Base-by-base conservation (phyloP, 257 asterid genomes). In the Verbena officinalis region DNA sequence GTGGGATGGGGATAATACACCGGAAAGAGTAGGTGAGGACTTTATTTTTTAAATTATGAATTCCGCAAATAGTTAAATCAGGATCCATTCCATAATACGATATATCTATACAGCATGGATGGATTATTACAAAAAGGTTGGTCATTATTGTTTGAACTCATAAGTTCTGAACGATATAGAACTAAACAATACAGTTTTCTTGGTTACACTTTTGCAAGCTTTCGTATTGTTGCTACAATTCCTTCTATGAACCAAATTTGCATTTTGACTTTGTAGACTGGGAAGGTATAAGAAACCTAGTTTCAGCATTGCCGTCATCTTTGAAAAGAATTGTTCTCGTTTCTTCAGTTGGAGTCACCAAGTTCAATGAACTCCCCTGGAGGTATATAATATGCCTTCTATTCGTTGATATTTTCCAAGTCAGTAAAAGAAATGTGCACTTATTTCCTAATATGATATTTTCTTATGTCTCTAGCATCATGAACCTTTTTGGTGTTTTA, bases 1-100 rank as follows among this genome's bases (percentile, higher is more conserved):
- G 68, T 92, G 98, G 98, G 93, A 85, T 79, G 98, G 98, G 62
- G 96, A 89, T 73, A 92, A 92, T 73, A 87, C 98, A 46, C 98
- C 98, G 38, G 96, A 92, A 85, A 83, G 83, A 92, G 90, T 83
- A 75, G 98, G 98, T 92, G 69, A 80, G 97, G 57, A 27, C 48
- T 65, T 58, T 73, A 34, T 38, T 62, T 27, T 76, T 38, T 27
- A 2, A 13, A 10, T 30, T 33, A 50, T 20, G 31, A 55, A 24
- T 34, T 54, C 43, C 42, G 4, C 33, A 2, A 27, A 27, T 27
- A 5, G 5, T 27, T 27, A 27, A 2, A 27, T 24, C 1, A n/a
- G n/a, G 21, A 34, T 20, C 48, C n/a, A n/a, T 57, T 7, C 10
- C 4, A 36, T 34, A 9, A 16, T 38, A 44, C 48, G 40, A 4